Conservation (phyloP, 2,329 filamentous ascomycete genomes). For the Cadophora sp. region DNA sequence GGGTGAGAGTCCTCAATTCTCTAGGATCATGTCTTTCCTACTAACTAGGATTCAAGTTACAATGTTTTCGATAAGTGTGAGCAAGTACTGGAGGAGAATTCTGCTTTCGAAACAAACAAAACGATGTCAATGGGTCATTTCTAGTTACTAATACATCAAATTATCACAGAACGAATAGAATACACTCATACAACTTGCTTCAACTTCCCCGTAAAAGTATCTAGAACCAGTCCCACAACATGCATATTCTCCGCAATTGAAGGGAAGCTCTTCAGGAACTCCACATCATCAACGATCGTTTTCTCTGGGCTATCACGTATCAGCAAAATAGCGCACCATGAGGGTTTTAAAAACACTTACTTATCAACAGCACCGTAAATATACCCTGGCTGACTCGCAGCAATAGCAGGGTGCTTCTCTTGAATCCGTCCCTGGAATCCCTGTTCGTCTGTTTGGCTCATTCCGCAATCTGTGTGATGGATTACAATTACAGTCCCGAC, state of each 20-base stretch:
- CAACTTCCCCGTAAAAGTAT: slow-evolving; percentile 25
- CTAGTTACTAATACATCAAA: too few species aligned
- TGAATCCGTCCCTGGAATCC: slow-evolving; percentile 20
- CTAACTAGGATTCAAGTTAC: not conserved
- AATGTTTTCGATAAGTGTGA: not conserved
- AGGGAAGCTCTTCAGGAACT: slow-evolving; percentile 26
- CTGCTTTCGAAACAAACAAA: not conserved
- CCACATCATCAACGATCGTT: slow-evolving; percentile 30
- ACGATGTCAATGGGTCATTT: too few species aligned
- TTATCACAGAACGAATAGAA: not conserved
- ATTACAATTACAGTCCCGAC: slow-evolving; percentile 26
- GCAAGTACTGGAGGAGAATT: not conserved
- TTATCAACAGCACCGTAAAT: slow-evolving; percentile 25
- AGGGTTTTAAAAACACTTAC: slow-evolving; percentile 9
- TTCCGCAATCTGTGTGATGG: slow-evolving; percentile 33
- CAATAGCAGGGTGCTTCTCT: slow-evolving; percentile 25
- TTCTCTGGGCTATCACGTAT: not conserved
- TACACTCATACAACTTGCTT: slow-evolving; percentile 17
- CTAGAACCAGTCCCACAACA: slow-evolving; percentile 27
- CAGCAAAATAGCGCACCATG: not conserved
- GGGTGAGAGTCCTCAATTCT: not conserved
- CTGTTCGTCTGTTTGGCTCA: slow-evolving; percentile 24
- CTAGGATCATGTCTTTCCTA: not conserved
- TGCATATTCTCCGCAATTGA: slow-evolving; percentile 23
- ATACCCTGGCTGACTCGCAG: slow-evolving; percentile 11